Conservation (phyloP, 257 asterid genomes). For the Verbascum thapsus region DNA sequence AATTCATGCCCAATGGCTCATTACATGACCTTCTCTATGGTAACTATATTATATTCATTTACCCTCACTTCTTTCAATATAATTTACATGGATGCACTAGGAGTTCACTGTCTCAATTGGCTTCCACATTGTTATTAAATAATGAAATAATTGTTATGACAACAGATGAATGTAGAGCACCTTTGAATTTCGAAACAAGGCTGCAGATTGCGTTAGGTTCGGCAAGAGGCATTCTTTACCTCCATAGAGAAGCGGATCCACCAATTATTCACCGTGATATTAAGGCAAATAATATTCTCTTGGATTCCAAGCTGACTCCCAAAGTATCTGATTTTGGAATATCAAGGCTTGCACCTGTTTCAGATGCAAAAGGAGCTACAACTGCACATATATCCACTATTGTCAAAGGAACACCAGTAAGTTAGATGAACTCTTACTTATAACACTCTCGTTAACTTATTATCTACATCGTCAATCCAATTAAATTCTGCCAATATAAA, state of each 20-base stretch:
- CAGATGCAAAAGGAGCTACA: constrained; percentile 53
- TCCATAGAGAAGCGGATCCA: constrained; percentile 88
- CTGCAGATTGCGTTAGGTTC: constrained; percentile 72
- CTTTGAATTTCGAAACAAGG: constrained; percentile 62
- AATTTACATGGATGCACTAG: too few species aligned
- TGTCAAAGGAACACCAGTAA: constrained; percentile 93
- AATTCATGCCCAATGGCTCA: constrained; percentile 85
- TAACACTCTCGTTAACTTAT: background rate
- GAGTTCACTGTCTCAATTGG: too few species aligned
- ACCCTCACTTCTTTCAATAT: too few species aligned
- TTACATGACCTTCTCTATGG: constrained; percentile 83
- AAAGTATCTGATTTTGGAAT: constrained; percentile 95
- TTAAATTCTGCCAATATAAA: too few species aligned
- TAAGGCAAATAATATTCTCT: constrained; percentile 81
- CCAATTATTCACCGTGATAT: constrained; percentile 90
- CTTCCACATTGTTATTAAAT: too few species aligned
- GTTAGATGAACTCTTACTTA: constrained; percentile 42
- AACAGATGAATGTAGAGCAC: constrained; percentile 53
- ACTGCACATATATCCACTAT: constrained; percentile 67
- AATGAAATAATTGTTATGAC: too few species aligned
- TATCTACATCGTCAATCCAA: too few species aligned
- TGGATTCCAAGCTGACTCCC: constrained; percentile 74
- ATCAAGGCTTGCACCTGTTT: constrained; percentile 83
- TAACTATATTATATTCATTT: constrained; percentile 11
- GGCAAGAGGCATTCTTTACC: constrained; percentile 86